Conservation (phyloP, 805 yeast species). For the Barnettozyma siamensis region DNA sequence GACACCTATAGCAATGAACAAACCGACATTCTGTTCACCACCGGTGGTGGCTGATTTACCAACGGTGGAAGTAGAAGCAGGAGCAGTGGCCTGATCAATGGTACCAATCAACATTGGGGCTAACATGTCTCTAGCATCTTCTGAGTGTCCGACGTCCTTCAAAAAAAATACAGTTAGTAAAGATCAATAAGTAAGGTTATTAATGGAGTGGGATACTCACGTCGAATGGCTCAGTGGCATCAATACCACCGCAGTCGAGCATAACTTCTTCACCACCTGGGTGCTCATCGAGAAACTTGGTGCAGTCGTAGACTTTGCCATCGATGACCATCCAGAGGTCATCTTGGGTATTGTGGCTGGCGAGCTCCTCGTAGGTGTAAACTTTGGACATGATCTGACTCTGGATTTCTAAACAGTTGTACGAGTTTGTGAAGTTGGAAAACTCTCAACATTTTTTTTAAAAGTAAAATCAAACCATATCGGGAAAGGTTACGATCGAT, state of each 20-base stretch:
- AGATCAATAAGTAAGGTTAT: too few species aligned
- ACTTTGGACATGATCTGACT: constrained; percentile 41
- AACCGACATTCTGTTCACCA: constrained; percentile 23
- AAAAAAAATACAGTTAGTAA: background rate
- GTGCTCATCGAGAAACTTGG: constrained; percentile 48
- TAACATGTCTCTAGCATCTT: constrained; percentile 82
- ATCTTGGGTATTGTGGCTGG: constrained; percentile 65
- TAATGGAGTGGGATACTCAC: too few species aligned
- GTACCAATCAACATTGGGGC: constrained; percentile 68
- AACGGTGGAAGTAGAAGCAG: constrained; percentile 17
- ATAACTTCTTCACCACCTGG: constrained; percentile 88
- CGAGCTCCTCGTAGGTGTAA: constrained; percentile 62
- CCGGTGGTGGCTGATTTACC: constrained; percentile 22
- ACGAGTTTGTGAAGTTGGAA: background rate
- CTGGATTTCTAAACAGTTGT: background rate
- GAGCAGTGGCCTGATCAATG: constrained; percentile 56
- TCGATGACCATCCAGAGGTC: constrained; percentile 84
- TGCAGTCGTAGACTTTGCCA: constrained; percentile 81
- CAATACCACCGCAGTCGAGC: constrained; percentile 75
- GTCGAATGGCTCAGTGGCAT: constrained; percentile 76
- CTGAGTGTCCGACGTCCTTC: constrained; percentile 94
- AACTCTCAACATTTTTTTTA: background rate
- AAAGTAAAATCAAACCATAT: background rate
- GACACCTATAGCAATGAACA: constrained; percentile 18
- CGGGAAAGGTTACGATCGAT: background rate